A percentile compares a stretch with the other conserved stretches of the same genome.
phyloP scores from a whole-genome alignment of 768 basidiomycete species.

The Tricholoma sp. region DNA sequence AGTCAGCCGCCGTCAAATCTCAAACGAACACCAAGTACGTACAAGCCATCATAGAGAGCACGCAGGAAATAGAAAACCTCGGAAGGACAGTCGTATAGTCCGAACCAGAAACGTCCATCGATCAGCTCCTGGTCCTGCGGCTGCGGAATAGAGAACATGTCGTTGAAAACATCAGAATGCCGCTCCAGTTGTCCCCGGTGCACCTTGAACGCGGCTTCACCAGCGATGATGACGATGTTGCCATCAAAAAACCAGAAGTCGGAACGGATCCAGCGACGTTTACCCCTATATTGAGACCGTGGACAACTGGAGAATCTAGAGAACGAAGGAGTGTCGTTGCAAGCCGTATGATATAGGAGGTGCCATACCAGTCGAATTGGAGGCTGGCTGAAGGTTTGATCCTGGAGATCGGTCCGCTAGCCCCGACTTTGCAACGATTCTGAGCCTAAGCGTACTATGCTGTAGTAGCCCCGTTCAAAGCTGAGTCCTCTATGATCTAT shows the following conservation, averaged over 20 bases:
- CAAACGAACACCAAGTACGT: conserved; percentile 21
- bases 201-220: conserved; percentile 60
- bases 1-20: conserved; percentile 6
- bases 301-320: no score
- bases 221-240: conserved; percentile 59
- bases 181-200: conserved; percentile 69
- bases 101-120: conserved; percentile 56
- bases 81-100: conserved; percentile 58
- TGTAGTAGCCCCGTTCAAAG: no score
- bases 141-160: conserved; percentile 60
- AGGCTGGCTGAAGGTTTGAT: no score
- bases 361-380: no score
- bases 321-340: background rate
- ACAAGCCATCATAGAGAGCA: conserved; percentile 78
- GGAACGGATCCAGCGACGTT: conserved; percentile 31
- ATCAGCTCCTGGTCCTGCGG: conserved; percentile 43
- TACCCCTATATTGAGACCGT: background rate
- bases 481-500: no score
- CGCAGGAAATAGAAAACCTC: conserved; percentile 63
- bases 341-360: background rate
- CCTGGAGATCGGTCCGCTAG: no score
- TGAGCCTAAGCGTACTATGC: no score
- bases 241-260: conserved; percentile 76
- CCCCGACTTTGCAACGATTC: no score
- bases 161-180: conserved; percentile 74